These are phyloP conservation scores for Colletotrichum tamarilloi DNA, from an alignment of 2,329 filamentous ascomycete species.

Conservation along the genomic window DNA sequence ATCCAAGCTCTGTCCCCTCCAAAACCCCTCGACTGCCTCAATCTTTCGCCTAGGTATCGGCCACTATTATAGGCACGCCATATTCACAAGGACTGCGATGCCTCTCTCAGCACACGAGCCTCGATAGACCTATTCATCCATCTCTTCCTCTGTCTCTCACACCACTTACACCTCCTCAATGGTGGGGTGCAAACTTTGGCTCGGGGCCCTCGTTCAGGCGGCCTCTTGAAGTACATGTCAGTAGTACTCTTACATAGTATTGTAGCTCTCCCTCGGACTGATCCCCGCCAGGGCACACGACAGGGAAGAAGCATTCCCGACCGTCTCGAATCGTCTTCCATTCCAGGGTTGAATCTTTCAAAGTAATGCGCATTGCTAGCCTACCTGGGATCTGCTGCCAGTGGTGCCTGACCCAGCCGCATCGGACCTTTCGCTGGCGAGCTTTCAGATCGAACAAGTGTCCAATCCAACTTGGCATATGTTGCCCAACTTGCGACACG, in stretches of 20 bases:
- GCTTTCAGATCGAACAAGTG: not conserved
- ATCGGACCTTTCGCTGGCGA: constrained; percentile 11
- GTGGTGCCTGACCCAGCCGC: constrained; percentile 17
- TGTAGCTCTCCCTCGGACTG: constrained; percentile 21
- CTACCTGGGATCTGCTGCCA: constrained; percentile 15
- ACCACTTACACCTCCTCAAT: constrained; percentile 28
- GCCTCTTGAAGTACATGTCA: constrained; percentile 11
- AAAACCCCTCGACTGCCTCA: constrained; percentile 8
- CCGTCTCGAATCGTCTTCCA: constrained; percentile 31
- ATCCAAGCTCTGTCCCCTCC: not conserved
- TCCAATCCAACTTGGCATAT: constrained; percentile 1
- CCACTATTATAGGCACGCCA: not conserved
- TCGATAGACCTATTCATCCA: not conserved
- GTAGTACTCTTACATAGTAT: not conserved
- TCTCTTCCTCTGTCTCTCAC: constrained; percentile 6
- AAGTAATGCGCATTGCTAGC: constrained; percentile 30
- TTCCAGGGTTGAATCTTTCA: constrained; percentile 31
- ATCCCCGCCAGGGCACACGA: constrained; percentile 15
- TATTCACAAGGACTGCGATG: not conserved
- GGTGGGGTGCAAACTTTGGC: constrained; percentile 29
- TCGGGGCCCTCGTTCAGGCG: not conserved
- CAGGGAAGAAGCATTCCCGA: constrained; percentile 33
- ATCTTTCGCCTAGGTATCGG: not conserved
- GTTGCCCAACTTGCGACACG: constrained; percentile 17
- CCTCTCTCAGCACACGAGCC: not conserved